Evolutionary conservation across 2,329 filamentous ascomycete species (phyloP), one percentile per base, ranked within the genome.

Genomic region (Diaporthe humulicola): DNA sequence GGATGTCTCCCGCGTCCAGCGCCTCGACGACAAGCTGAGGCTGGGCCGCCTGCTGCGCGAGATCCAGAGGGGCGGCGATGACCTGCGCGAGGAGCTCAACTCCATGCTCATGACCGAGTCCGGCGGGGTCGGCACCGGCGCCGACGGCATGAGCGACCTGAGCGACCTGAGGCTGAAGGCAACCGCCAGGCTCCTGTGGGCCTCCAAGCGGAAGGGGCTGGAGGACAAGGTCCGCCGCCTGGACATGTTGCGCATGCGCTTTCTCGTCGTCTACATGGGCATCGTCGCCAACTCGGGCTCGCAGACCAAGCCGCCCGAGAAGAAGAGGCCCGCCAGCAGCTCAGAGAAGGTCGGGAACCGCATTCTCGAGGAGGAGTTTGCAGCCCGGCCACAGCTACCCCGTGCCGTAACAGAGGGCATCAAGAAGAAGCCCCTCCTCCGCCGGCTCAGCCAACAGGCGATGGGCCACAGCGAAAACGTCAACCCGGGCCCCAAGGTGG

Each of bases 201-300:
- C 88, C 5, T 84, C 84, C 74, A 88, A 88, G 79, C 87, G 89
- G 78, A 82, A 81, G 69, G 84, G 86, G 70, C 83, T 93, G 67
- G 89, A 91, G 80, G 89, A 91, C 77, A 87, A 89, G 70, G 84
- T 92, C 71, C 87, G 89, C 73, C 85, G 90, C 61, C 83, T 93
- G 54, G 91, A 93, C 78, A 82, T 92, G 78, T 81, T 93, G 80
- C 87, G 91, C 80, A 92, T 91, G 89, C 88, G 91, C 76, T 92
- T 93, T 79, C 83, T 93, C 42, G 90, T 92, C 48, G 86, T 91
- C 50, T 92, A 91, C 81, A 89, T 93, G 89, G 89, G 90, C 77
- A 87, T 91, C 75, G 86, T 92, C 71, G 84, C 87, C 17, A 81
- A 84, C 15, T 81, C 81, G 58, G 81, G 81, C 80, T 73, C 81